These are phyloP conservation scores for Tetradesmus lagerheimii DNA, from an alignment of 139 green algal species.

Conservation along the genomic window DNA sequence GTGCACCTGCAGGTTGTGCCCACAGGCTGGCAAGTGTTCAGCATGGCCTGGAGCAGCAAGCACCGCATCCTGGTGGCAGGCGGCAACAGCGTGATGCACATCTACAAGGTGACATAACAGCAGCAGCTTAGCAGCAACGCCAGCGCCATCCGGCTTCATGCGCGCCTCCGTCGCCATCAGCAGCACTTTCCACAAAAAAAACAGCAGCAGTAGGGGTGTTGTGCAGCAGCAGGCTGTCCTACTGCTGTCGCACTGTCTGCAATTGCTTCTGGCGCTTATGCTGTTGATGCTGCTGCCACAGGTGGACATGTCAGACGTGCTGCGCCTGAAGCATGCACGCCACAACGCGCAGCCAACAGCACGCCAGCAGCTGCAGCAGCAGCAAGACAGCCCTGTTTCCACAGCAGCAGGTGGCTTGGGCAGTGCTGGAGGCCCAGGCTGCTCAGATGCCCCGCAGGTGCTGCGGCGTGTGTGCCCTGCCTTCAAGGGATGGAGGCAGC, in stretches of 20 bases:
- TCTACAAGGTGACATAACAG: slow-evolving; percentile 57
- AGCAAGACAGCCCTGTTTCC: not conserved
- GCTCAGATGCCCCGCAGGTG: slow-evolving; percentile 56
- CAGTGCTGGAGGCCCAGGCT: not conserved
- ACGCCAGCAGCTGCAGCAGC: slow-evolving; percentile 62
- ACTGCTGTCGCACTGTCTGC: not conserved
- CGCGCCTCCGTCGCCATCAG: too few relatives aligned
- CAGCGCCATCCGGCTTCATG: too few relatives aligned
- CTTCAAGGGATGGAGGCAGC: slow-evolving; percentile 52
- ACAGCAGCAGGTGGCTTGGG: not conserved
- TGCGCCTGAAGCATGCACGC: slow-evolving; percentile 30
- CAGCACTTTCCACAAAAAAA: too few relatives aligned
- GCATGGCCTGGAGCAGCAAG: slow-evolving; percentile 67
- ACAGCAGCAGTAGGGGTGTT: too few relatives aligned
- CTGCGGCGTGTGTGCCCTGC: slow-evolving; percentile 59
- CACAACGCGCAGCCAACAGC: slow-evolving; percentile 42
- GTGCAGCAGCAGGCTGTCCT: not conserved
- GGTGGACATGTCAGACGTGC: slow-evolving; percentile 62
- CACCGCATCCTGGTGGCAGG: slow-evolving; percentile 65
- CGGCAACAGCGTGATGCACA: slow-evolving; percentile 64
- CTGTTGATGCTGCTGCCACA: slow-evolving; percentile 7
- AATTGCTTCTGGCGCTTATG: not conserved
- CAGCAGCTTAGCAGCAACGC: not conserved
- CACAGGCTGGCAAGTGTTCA: slow-evolving; percentile 63
- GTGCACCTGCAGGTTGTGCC: slow-evolving; percentile 44